Base-by-base conservation (phyloP, 495 filamentous ascomycete genomes). In the Sabuloglossum arenarium region DNA sequence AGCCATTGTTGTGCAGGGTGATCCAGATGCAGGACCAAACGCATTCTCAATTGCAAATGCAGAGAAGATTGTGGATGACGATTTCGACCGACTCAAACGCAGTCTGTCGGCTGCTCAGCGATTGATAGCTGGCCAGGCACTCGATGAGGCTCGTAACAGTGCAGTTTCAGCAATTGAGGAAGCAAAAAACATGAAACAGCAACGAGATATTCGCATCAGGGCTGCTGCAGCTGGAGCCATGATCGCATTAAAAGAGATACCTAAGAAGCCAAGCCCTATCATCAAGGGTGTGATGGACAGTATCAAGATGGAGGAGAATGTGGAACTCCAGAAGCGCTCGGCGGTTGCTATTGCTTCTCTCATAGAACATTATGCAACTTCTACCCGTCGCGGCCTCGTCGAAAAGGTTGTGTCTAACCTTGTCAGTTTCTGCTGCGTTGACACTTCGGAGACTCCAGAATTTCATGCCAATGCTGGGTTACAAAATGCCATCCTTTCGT, bases 201-300 rank as follows among this genome's bases (percentile, higher is more conserved):
- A 83, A 39, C 79, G 88, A 25, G 89, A 98, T 65, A 72, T 89
- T 61, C 87, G 91, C 55, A 84, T 97, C 62, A 73, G 78, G 62
- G 85, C 93, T 19, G 85, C 89, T 24, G 88, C 86, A 28, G 86
- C 93, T 14, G 82, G 83, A 54, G 93, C 91, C 3, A 66, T 95
- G 57, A 81, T 97, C 32, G 84, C 86, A n/a, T 78, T 95, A 65
- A 78, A 79, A 30, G 75, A 85, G 27, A 73, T 93, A 3, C 89
- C 93, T 3, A 96, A 94, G 74, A 95, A 91, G 64, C 86, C 91
- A 14, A 84, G 81, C 54, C 74, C 79, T 32, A 79, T 94, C 19
- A 96, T 98, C 69, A 94, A 94, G 69, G 83, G 79, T 21, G 85
- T 96, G 68, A 98, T 97, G 90, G 91, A 98, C 61, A 96, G 89